These are phyloP conservation scores for Crithidia sp. DNA, from an alignment of 208 protist genomes.

Conservation along the genomic window DNA sequence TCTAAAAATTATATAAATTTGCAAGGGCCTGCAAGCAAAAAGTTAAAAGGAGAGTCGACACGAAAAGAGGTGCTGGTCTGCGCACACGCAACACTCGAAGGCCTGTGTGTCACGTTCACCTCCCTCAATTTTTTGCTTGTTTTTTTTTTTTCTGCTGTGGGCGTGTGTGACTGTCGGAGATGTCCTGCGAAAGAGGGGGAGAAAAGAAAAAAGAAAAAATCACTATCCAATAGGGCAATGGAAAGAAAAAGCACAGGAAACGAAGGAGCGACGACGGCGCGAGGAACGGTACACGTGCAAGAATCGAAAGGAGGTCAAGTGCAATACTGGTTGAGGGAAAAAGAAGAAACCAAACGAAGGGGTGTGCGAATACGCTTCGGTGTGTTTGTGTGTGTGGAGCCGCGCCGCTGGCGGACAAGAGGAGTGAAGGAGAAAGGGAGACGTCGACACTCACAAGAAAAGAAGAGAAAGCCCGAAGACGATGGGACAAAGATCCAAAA, in stretches of 20 bases:
- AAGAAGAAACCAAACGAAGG: constrained; percentile 3
- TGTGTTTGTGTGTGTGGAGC: too few relatives aligned
- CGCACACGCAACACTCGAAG: too few relatives aligned
- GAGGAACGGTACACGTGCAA: constrained; percentile 14
- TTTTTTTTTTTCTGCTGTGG: too few relatives aligned
- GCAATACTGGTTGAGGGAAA: background rate
- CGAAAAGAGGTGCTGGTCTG: too few relatives aligned
- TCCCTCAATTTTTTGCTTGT: too few relatives aligned
- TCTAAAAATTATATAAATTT: background rate
- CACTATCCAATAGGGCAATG: background rate
- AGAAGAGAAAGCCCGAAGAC: background rate
- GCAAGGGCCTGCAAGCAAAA: background rate
- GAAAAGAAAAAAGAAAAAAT: constrained; percentile 5
- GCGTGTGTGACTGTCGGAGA: too few relatives aligned
- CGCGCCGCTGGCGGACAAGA: too few relatives aligned
- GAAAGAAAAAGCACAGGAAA: constrained; percentile 3
- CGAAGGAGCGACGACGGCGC: background rate
- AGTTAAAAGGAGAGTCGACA: background rate
- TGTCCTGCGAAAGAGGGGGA: constrained; percentile 3
- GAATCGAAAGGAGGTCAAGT: background rate
- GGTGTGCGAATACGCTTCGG: background rate
- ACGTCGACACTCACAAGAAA: background rate
- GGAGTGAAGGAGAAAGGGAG: background rate
- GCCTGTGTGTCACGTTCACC: too few relatives aligned
- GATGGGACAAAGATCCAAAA: background rate